Percentiles rank a stretch among this genome's conserved stretches.
Evolutionary conservation across 2,329 filamentous ascomycete genomes (phyloP).

Genomic region (Aspergillus pseudonomiae): DNA sequence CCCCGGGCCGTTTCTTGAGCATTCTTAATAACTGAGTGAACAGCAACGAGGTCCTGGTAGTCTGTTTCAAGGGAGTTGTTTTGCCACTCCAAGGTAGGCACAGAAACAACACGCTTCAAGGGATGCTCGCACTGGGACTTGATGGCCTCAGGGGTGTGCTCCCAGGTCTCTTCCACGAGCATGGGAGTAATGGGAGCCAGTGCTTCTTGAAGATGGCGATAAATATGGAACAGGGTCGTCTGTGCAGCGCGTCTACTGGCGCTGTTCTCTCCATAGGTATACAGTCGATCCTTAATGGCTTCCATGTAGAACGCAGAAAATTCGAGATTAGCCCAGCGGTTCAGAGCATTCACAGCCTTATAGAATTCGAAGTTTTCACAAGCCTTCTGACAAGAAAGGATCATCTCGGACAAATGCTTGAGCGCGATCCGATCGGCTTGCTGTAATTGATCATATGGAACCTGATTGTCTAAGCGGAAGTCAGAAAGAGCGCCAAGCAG

Average conservation of each 20-base stretch:
- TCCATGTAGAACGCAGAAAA: constrained; percentile 95
- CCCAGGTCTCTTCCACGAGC: constrained; percentile 87
- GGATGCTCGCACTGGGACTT: constrained; percentile 53
- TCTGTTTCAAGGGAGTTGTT: constrained; percentile 53
- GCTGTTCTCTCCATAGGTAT: constrained; percentile 74
- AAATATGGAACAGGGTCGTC: constrained; percentile 62
- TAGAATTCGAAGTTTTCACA: constrained; percentile 80
- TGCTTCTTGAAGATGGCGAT: constrained; percentile 74
- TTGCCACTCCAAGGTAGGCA: constrained; percentile 38
- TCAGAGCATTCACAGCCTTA: constrained; percentile 72
- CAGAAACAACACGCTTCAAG: constrained; percentile 42
- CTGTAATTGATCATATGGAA: constrained; percentile 55
- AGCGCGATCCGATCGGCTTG: constrained; percentile 75
- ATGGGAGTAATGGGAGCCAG: constrained; percentile 79
- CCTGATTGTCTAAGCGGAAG: constrained; percentile 47
- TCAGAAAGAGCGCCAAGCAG: constrained; percentile 74
- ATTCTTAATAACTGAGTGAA: constrained; percentile 70
- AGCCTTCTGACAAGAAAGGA: constrained; percentile 64
- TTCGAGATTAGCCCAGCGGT: constrained; percentile 78
- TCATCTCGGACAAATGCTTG: constrained; percentile 69
- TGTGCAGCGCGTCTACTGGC: constrained; percentile 61
- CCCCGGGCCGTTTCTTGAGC: constrained; percentile 73
- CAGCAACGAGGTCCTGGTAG: constrained; percentile 47
- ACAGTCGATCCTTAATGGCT: constrained; percentile 85
- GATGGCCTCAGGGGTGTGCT: constrained; percentile 70